A percentile compares a stretch with the other conserved stretches of the same genome.
Conservation (phyloP, 2,329 filamentous ascomycete species). For the Ilyonectria mors-panacis region DNA sequence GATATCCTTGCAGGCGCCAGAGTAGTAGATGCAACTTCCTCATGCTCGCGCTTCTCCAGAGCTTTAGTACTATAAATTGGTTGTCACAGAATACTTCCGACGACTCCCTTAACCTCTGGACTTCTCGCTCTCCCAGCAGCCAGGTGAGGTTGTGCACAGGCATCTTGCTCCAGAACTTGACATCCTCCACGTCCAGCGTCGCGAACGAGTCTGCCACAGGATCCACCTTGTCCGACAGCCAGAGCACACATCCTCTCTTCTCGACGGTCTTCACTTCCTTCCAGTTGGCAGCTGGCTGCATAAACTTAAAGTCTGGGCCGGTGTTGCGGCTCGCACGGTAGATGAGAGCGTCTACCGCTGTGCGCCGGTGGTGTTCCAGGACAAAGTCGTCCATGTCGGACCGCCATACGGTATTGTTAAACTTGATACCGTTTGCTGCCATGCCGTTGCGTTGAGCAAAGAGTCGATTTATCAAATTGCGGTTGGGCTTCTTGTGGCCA, state of each 20-base stretch:
- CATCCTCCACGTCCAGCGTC: conserved; percentile 59
- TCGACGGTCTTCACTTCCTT: conserved; percentile 58
- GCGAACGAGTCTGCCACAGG: conserved; percentile 57
- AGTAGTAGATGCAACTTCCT: conserved; percentile 64
- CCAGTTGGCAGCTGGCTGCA: conserved; percentile 60
- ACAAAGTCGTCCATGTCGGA: conserved; percentile 70
- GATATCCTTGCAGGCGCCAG: conserved; percentile 73
- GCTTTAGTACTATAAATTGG: conserved; percentile 60
- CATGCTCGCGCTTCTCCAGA: conserved; percentile 56
- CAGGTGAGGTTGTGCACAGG: conserved; percentile 67
- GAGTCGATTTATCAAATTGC: conserved; percentile 31
- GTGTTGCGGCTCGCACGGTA: conserved; percentile 31
- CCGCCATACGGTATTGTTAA: conserved; percentile 52
- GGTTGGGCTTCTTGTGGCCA: conserved; percentile 31
- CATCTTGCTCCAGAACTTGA: conserved; percentile 55
- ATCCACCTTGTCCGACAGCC: conserved; percentile 49
- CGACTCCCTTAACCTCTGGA: conserved; percentile 56
- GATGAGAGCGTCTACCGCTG: conserved; percentile 62
- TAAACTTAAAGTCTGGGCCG: conserved; percentile 54
- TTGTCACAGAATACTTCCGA: conserved; percentile 54
- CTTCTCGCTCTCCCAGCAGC: conserved; percentile 65
- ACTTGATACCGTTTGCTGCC: conserved; percentile 31
- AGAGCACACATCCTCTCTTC: conserved; percentile 63
- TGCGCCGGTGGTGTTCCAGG: conserved; percentile 64
- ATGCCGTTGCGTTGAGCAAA: conserved; percentile 47